Evolutionary conservation across 129 eudicot genomes (phyloP), one percentile per base, ranked within the genome.

Genomic region (Saposhnikovia divaricata): DNA sequence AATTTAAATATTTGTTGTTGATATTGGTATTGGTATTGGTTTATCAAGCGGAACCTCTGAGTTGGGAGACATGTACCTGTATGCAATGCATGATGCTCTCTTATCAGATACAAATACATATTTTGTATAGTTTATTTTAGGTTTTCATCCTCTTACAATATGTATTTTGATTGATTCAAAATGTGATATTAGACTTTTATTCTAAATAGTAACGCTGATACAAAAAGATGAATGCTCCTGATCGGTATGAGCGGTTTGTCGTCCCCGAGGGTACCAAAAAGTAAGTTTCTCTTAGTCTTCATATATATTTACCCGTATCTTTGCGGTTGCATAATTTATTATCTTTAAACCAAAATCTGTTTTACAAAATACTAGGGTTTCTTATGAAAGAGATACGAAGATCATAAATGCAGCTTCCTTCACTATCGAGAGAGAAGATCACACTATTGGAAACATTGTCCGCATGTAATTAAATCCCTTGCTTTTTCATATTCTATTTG

Each of bases 401-500:
- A 92, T 95, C 74, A 95, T 95, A 74, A 95, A 95, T 69, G 96
- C 98, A 5, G 97, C 98, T 59, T 81, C 97, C 0, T 92, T 95
- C 81, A 95, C 97, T 38, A 80, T 95, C 43, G 98, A 95, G 86
- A 85, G 97, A 70, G 98, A 95, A 84, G 98, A 95, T 76, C 98
- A 95, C 83, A 95, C 98, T 45, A 80, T 95, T 9, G 98, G 97
- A 40, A 95, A 95, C 88, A 95, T 95, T 42, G 87, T 95, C 71
- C 97, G 97, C 82, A 95, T 92, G 97, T 89, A 88, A 76, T 66
- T 39, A 5, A 7, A 43, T 31, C 74, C 15, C 28, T 21, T 4
- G 3, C 48, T 69, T 8, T 31, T 70, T 37, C 16, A 37, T 39
- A 19, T 21, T 72, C 12, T 11, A 19, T 21, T 21, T 40, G n/a